Percentiles rank a stretch among this genome's conserved stretches.
Evolutionary conservation across 169 alveolate species (phyloP).

Genomic region (Cryptosporidium ubiquitum): DNA sequence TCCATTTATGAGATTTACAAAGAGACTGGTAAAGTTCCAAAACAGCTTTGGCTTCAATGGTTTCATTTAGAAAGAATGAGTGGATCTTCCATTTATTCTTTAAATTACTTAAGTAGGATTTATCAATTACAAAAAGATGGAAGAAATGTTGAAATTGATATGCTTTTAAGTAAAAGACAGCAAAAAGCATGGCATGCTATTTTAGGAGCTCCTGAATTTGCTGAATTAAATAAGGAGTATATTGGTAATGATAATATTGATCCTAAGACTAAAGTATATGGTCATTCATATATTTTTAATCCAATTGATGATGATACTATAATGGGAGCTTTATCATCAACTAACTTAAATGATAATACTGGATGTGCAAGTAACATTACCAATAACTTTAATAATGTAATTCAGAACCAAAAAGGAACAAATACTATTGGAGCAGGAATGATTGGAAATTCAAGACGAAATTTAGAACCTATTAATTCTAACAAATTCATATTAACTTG

Average conservation of each 20-base stretch:
- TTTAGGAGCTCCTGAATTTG: constrained; percentile 69
- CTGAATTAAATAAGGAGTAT: constrained; percentile 37
- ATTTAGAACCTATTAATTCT: background rate
- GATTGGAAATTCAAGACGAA: background rate
- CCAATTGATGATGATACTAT: constrained; percentile 2
- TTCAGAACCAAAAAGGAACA: background rate
- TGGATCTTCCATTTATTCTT: constrained; percentile 57
- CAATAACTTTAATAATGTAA: background rate
- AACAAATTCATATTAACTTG: constrained; percentile 38
- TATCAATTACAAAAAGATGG: constrained; percentile 68
- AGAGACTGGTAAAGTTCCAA: constrained; percentile 64
- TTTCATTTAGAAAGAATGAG: constrained; percentile 52
- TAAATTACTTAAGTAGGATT: constrained; percentile 38
- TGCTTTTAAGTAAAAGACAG: constrained; percentile 42
- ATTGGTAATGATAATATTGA: constrained; percentile 52
- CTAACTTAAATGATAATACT: background rate
- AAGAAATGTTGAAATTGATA: constrained; percentile 47
- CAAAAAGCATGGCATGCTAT: constrained; percentile 51
- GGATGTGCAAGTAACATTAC: too few species aligned
- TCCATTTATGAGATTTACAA: constrained; percentile 59
- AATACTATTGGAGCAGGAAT: background rate
- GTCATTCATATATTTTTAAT: constrained; percentile 27
- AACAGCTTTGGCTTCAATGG: constrained; percentile 59
- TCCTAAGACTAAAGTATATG: constrained; percentile 49
- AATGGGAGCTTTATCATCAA: background rate